These are phyloP conservation scores for Cadophora sp. DNA, from an alignment of 2,329 filamentous ascomycete genomes.

Conservation along the genomic window DNA sequence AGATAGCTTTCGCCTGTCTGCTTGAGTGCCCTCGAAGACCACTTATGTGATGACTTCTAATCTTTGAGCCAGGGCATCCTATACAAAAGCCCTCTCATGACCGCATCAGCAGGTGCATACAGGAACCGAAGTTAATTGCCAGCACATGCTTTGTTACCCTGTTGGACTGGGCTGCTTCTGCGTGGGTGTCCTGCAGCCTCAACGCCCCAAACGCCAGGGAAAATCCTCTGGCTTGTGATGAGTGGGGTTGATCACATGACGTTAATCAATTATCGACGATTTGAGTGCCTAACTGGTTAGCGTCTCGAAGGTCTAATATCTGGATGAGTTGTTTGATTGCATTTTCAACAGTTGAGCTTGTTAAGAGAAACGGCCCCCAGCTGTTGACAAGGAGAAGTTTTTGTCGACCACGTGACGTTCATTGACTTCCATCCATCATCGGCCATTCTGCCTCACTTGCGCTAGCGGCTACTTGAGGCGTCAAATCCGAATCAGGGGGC, in stretches of 20 bases:
- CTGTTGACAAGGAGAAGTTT: neutral
- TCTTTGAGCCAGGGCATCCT: neutral
- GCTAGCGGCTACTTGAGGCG: too few relatives aligned
- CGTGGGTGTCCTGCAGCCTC: neutral
- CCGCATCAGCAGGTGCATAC: conserved; percentile 19
- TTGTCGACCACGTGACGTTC: neutral
- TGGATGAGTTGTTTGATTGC: too few relatives aligned
- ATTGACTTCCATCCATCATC: neutral
- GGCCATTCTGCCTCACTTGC: too few relatives aligned
- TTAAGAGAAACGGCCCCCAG: too few relatives aligned
- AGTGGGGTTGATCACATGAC: neutral
- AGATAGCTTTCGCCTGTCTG: neutral
- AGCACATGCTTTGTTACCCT: conserved; percentile 20
- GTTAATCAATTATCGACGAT: too few relatives aligned
- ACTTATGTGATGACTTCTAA: conserved; percentile 1
- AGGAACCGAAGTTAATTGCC: neutral
- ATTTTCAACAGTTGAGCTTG: too few relatives aligned
- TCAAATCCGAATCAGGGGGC: too few relatives aligned
- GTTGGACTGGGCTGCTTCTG: neutral
- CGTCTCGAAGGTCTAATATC: too few relatives aligned
- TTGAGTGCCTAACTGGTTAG: too few relatives aligned
- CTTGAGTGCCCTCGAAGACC: neutral
- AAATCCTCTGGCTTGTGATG: neutral
- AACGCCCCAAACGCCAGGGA: neutral
- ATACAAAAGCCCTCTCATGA: conserved; percentile 10